These are phyloP conservation scores for Lipomyces starkeyi DNA, from an alignment of 805 yeast species.

Conservation along the genomic window DNA sequence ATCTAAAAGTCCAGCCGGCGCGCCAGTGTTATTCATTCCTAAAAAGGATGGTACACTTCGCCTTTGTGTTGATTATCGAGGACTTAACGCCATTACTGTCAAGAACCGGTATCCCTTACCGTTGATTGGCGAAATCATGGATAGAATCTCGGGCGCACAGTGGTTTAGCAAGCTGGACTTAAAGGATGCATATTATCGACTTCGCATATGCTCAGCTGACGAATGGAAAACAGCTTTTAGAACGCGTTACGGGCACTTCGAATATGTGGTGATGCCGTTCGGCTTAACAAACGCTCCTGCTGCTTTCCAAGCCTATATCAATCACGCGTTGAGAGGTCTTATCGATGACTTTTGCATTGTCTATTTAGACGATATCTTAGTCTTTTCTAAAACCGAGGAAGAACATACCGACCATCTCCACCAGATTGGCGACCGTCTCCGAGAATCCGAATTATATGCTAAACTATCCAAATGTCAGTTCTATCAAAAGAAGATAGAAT, in stretches of 20 bases:
- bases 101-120: too few species aligned
- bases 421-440: slow-evolving; percentile 2
- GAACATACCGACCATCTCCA: slow-evolving; percentile 25
- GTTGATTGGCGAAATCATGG: too few species aligned
- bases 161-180: too few species aligned
- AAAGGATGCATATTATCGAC: background rate
- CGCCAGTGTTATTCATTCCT: too few species aligned
- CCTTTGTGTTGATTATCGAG: too few species aligned
- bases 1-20: too few species aligned
- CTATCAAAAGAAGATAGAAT: background rate
- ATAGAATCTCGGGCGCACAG: too few species aligned
- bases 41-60: too few species aligned
- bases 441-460: background rate
- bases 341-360: slow-evolving; percentile 25
- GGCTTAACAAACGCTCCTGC: slow-evolving; percentile 44
- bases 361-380: slow-evolving; percentile 40
- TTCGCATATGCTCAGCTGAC: background rate
- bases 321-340: slow-evolving; percentile 17
- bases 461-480: slow-evolving; percentile 22
- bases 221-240: slow-evolving; percentile 41
- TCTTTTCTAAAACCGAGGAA: slow-evolving; percentile 22
- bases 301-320: slow-evolving; percentile 38
- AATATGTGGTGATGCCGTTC: slow-evolving; percentile 43
- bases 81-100: too few species aligned
- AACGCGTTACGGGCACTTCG: slow-evolving; percentile 37